phyloP scores from a whole-genome alignment of 495 filamentous ascomycete genomes.

The Pseudomonodictys pantanalensis region DNA sequence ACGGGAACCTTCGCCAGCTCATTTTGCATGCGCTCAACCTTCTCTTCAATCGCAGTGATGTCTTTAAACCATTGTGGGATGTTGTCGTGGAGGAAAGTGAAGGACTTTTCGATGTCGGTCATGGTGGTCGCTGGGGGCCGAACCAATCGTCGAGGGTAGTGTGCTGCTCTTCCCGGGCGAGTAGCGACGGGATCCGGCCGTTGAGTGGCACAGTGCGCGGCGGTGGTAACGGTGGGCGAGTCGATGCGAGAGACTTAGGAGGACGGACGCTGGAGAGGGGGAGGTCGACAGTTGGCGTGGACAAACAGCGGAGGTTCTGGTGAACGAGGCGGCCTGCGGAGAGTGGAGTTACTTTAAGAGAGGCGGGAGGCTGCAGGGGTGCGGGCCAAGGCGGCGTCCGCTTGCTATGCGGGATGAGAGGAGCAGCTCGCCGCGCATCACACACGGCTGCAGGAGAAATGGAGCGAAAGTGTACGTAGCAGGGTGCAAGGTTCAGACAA shows the following conservation, averaged over 20 bases:
- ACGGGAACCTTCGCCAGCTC: slow-evolving; percentile 58
- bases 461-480: slow-evolving; percentile 1
- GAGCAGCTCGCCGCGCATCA: slow-evolving; percentile 20
- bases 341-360: slow-evolving; percentile 13
- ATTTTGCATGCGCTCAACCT: slow-evolving; percentile 66
- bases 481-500: slow-evolving; percentile 9
- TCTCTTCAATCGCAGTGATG: slow-evolving; percentile 23
- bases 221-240: not conserved
- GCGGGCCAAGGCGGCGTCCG: not conserved
- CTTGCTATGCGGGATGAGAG: slow-evolving; percentile 24
- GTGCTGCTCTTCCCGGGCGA: not conserved
- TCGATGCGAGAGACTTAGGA: not conserved
- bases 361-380: slow-evolving; percentile 25
- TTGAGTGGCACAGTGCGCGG: slow-evolving; percentile 4
- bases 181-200: slow-evolving; percentile 12
- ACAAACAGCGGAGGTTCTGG: not conserved
- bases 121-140: slow-evolving; percentile 19
- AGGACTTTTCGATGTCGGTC: slow-evolving; percentile 30
- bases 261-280: not conserved
- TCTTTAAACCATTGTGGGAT: slow-evolving; percentile 30
- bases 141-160: not conserved
- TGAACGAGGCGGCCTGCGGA: slow-evolving; percentile 3
- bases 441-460: slow-evolving; percentile 17
- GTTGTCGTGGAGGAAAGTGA: slow-evolving; percentile 32
- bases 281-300: slow-evolving; percentile 11